Conservation (phyloP, 192 early-diverging fungal genomes). For the Linnemannia schmuckeri region DNA sequence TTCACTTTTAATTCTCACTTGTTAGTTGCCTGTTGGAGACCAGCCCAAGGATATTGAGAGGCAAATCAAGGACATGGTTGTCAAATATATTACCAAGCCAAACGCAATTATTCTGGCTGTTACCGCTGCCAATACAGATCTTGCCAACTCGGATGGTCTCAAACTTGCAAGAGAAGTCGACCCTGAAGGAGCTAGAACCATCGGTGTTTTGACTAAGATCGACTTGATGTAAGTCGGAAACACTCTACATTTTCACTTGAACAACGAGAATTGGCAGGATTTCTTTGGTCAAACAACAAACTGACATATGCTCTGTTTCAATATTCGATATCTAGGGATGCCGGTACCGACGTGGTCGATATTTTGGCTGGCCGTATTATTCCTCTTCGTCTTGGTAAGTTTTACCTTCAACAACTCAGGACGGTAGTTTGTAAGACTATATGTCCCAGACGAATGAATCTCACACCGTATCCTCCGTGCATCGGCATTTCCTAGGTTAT, state of each 20-base stretch:
- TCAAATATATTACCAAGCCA: conserved; percentile 97
- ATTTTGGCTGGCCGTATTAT: conserved; percentile 97
- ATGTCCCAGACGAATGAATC: neutral
- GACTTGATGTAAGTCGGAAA: conserved; percentile 86
- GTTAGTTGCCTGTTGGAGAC: conserved; percentile 93
- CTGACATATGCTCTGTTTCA: too few relatives aligned
- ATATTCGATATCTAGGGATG: conserved; percentile 70
- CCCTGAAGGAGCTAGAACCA: conserved; percentile 97
- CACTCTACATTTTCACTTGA: too few relatives aligned
- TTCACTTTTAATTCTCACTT: neutral
- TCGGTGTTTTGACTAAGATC: conserved; percentile 99
- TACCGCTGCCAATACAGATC: conserved; percentile 97
- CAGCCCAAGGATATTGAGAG: conserved; percentile 99
- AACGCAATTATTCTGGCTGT: conserved; percentile 99
- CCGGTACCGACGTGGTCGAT: conserved; percentile 99
- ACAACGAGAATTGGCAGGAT: too few relatives aligned
- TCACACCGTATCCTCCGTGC: neutral
- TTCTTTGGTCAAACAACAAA: too few relatives aligned
- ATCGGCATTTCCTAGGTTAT: conserved; percentile 73
- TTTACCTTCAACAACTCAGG: neutral
- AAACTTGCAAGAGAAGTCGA: conserved; percentile 98
- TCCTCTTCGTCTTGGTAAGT: conserved; percentile 77
- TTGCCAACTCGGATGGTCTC: conserved; percentile 99
- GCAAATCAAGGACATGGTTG: conserved; percentile 98
- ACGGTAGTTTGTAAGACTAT: neutral